phyloP scores from a whole-genome alignment of 495 filamentous ascomycete species.

The Filosporella fistucella region DNA sequence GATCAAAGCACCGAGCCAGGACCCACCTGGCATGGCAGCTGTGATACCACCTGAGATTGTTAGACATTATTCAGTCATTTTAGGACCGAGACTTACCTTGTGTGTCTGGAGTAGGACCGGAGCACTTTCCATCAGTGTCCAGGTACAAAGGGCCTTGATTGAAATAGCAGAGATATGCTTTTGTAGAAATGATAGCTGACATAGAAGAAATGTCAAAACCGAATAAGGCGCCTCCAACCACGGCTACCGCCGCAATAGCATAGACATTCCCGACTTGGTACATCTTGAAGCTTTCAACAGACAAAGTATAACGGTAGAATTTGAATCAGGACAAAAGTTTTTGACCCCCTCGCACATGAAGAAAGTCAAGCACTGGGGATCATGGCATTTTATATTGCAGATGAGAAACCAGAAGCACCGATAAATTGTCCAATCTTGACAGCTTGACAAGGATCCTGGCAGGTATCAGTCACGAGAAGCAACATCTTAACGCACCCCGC shows the following conservation, averaged over 20 bases:
- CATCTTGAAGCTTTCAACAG: no score
- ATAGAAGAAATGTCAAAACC: conserved; percentile 83
- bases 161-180: conserved; percentile 62
- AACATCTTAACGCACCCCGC: no score
- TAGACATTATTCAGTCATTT: conserved; percentile 26
- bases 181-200: conserved; percentile 65
- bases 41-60: conserved; percentile 53
- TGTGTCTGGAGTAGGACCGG: conserved; percentile 29
- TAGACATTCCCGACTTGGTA: conserved; percentile 64
- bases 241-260: conserved; percentile 67
- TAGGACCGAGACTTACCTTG: conserved; percentile 6
- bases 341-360: no score
- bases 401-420: background rate
- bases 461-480: no score
- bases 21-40: conserved; percentile 70
- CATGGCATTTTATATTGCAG: background rate
- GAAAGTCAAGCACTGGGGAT: background rate
- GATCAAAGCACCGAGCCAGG: conserved; percentile 65
- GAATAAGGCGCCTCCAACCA: conserved; percentile 76
- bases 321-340: no score
- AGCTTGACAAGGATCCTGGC: no score
- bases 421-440: no score
- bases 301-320: no score
- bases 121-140: conserved; percentile 29
- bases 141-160: conserved; percentile 38